These are phyloP conservation scores for Alternaria sp. DNA, from an alignment of 2,329 filamentous ascomycete species.

Conservation along the genomic window DNA sequence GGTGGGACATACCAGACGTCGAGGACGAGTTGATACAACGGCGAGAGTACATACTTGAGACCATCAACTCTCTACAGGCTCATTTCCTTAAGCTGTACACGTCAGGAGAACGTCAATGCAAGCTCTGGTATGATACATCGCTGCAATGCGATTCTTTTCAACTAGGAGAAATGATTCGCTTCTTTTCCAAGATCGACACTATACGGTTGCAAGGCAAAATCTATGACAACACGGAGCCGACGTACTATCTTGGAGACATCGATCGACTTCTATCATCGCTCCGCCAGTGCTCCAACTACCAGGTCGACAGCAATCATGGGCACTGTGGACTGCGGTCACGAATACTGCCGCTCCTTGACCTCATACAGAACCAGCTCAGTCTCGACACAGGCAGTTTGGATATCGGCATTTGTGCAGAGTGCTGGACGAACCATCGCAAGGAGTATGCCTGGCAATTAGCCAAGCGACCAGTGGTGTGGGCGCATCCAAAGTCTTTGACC, in stretches of 20 bases:
- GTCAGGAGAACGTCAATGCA: constrained; percentile 73
- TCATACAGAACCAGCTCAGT: constrained; percentile 61
- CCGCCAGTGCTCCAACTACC: constrained; percentile 74
- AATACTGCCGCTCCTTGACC: constrained; percentile 71
- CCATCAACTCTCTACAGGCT: constrained; percentile 72
- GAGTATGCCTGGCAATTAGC: constrained; percentile 56
- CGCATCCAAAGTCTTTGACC: constrained; percentile 31
- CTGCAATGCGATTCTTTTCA: constrained; percentile 79
- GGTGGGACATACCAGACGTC: constrained; percentile 77
- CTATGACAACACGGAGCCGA: constrained; percentile 49
- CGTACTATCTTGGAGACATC: constrained; percentile 69
- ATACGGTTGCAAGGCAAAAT: constrained; percentile 63
- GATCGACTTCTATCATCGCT: constrained; percentile 68
- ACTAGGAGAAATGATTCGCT: constrained; percentile 79
- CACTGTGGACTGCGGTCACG: constrained; percentile 76
- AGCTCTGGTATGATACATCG: constrained; percentile 77
- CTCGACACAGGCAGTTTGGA: constrained; percentile 46
- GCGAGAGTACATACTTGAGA: constrained; percentile 72
- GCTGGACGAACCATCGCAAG: constrained; percentile 52
- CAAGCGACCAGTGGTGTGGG: constrained; percentile 59
- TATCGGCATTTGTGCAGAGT: constrained; percentile 57
- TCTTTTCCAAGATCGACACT: constrained; percentile 70
- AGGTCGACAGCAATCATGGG: constrained; percentile 76
- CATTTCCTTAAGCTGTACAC: constrained; percentile 75
- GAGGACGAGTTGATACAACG: constrained; percentile 76